phyloP scores from a whole-genome alignment of 73 alveolate species.

The Tetrahymena borealis region DNA sequence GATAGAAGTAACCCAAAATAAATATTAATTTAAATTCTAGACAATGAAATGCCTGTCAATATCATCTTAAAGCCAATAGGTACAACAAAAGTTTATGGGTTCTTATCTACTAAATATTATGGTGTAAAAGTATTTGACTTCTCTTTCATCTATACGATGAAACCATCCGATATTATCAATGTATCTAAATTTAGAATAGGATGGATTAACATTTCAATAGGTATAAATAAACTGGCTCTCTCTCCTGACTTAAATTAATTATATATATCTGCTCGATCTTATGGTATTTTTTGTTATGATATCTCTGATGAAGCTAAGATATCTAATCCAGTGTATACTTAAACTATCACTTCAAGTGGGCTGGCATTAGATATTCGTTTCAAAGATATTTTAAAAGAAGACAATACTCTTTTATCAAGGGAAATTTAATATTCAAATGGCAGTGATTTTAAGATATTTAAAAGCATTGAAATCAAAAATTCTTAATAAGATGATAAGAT shows the following conservation, averaged over 20 bases:
- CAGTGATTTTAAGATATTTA: not conserved
- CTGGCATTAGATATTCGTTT: not conserved
- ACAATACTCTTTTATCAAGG: not conserved
- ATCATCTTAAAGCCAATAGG: not conserved
- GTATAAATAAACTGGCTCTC: not conserved
- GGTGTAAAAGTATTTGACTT: not conserved
- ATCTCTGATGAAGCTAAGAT: not conserved
- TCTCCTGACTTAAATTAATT: not conserved
- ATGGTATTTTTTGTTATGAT: not conserved
- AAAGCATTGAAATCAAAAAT: not conserved
- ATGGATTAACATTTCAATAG: not conserved
- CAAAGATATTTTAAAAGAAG: not conserved
- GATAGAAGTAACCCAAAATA: no score
- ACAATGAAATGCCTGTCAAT: not conserved
- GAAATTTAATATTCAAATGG: not conserved
- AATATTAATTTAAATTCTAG: not conserved
- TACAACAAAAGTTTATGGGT: not conserved
- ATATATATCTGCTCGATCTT: not conserved
- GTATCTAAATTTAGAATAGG: not conserved
- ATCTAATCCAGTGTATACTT: not conserved
- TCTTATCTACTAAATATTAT: not conserved
- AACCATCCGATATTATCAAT: not conserved
- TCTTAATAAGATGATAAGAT: not conserved
- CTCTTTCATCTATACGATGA: not conserved
- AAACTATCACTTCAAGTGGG: not conserved